Conservation (phyloP, 768 basidiomycete genomes). For the Tremella fuciformis region DNA sequence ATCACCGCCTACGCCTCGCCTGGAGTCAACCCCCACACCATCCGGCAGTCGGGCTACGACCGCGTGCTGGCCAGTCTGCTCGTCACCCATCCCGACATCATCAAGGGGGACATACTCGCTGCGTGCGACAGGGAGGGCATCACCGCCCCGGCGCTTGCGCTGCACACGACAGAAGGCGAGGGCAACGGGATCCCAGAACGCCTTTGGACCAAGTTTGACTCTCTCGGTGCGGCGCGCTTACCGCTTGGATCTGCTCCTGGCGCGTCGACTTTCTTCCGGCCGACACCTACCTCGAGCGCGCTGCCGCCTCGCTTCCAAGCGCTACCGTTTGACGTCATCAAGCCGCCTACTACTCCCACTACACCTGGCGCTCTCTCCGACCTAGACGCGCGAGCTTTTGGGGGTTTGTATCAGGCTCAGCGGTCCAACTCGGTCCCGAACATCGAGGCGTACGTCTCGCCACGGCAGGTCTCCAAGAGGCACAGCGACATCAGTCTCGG, state of each 20-base stretch:
- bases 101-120: constrained; percentile 35
- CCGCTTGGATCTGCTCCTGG: constrained; percentile 5
- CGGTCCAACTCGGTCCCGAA: constrained; percentile 8
- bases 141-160: constrained; percentile 21
- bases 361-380: not conserved
- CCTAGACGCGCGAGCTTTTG: not conserved
- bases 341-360: not conserved
- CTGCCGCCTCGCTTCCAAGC: constrained; percentile 9
- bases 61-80: constrained; percentile 20
- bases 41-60: constrained; percentile 25
- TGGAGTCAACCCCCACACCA: constrained; percentile 31
- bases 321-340: constrained; percentile 1
- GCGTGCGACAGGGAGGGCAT: constrained; percentile 21
- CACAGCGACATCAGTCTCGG: not conserved
- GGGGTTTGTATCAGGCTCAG: not conserved
- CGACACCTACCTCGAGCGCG: not conserved
- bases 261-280: not conserved
- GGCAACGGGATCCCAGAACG: constrained; percentile 43
- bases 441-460: constrained; percentile 1
- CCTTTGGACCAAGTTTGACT: constrained; percentile 34
- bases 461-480: constrained; percentile 2
- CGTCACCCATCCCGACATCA: constrained; percentile 16
- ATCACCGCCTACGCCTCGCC: constrained; percentile 43
- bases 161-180: constrained; percentile 21
- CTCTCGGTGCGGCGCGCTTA: constrained; percentile 16